Evolutionary conservation across 192 early-diverging fungal species (phyloP).

Genomic region (Rhizophlyctis rosea): DNA sequence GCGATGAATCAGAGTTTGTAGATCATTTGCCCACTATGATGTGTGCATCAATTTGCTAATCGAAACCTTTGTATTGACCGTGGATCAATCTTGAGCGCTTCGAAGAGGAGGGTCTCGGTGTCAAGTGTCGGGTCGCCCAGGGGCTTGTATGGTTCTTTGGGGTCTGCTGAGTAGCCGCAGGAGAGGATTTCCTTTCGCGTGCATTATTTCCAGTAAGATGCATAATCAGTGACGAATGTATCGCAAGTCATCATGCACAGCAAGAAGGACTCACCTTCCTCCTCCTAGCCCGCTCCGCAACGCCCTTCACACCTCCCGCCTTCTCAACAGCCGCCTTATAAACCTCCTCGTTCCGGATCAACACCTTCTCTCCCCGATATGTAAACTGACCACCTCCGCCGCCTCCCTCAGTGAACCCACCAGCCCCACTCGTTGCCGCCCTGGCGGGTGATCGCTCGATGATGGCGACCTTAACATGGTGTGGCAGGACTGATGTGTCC

Average conservation of each 20-base stretch:
- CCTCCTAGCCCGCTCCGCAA: background rate
- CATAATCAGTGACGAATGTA: background rate
- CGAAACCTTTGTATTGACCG: conserved; percentile 19
- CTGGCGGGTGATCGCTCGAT: conserved; percentile 33
- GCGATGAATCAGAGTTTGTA: background rate
- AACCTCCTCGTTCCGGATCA: conserved; percentile 22
- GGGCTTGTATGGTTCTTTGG: conserved; percentile 49
- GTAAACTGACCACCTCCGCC: too few relatives aligned
- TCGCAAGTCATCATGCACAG: background rate
- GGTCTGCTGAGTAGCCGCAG: conserved; percentile 47
- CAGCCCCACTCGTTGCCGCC: conserved; percentile 32
- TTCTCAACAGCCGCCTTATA: conserved; percentile 21
- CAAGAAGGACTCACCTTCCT: too few relatives aligned
- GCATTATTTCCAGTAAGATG: background rate
- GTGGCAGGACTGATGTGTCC: too few relatives aligned
- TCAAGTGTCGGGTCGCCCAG: conserved; percentile 41
- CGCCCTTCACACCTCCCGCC: background rate
- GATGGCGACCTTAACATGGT: conserved; percentile 40
- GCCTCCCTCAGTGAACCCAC: conserved; percentile 40
- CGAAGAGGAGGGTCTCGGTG: conserved; percentile 39
- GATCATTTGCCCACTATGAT: too few relatives aligned
- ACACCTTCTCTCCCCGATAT: conserved; percentile 37
- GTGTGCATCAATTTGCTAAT: background rate
- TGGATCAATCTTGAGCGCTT: conserved; percentile 37
- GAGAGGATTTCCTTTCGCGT: conserved; percentile 31